These are phyloP conservation scores for Pseudotulostoma volvatum DNA, from an alignment of 495 filamentous ascomycete genomes.

Conservation along the genomic window DNA sequence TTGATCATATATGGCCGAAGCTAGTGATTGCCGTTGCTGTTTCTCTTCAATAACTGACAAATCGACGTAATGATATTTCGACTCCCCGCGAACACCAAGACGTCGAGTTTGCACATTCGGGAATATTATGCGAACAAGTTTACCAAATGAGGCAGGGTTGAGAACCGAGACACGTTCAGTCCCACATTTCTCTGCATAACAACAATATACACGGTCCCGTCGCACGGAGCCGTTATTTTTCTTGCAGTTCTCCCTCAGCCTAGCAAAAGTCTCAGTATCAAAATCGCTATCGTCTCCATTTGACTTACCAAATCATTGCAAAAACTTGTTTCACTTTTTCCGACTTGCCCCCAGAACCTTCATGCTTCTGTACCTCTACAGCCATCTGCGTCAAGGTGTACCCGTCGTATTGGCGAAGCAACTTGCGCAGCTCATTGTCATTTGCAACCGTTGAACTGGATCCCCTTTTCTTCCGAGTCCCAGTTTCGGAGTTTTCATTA, in stretches of 20 bases:
- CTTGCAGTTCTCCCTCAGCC: conserved; percentile 70
- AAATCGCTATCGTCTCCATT: background rate
- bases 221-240: conserved; percentile 74
- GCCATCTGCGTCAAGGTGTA: conserved; percentile 71
- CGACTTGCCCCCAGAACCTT: conserved; percentile 55
- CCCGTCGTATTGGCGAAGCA: conserved; percentile 60
- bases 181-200: conserved; percentile 78
- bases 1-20: conserved; percentile 13
- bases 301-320: conserved; percentile 89
- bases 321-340: conserved; percentile 95
- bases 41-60: conserved; percentile 48
- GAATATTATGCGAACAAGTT: conserved; percentile 89
- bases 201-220: conserved; percentile 80
- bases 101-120: conserved; percentile 83
- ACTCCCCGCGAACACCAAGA: conserved; percentile 85
- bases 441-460: conserved; percentile 66
- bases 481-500: conserved; percentile 45
- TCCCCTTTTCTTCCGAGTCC: conserved; percentile 45
- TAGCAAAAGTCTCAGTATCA: conserved; percentile 15
- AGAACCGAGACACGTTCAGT: conserved; percentile 82
- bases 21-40: conserved; percentile 21
- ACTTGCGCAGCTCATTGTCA: conserved; percentile 77
- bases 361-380: conserved; percentile 53
- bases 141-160: conserved; percentile 94
- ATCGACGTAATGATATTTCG: conserved; percentile 96